phyloP scores from a whole-genome alignment of 495 filamentous ascomycete genomes.

The Antarctomyces pellizariae region DNA sequence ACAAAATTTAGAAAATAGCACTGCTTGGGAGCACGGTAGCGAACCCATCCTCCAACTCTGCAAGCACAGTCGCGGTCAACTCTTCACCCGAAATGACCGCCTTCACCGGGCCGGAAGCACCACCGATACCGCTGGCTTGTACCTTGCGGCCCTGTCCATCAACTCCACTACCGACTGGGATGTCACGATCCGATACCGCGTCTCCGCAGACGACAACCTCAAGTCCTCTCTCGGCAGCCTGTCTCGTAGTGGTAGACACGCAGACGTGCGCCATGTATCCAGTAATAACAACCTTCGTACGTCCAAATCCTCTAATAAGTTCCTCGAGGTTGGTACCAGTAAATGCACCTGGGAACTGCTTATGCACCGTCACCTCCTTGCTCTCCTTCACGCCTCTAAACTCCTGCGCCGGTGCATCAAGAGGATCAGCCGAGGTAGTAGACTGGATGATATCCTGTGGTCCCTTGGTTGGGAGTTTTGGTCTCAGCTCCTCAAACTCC shows the following conservation, averaged over 20 bases:
- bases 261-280: constrained; percentile 33
- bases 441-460: too few species aligned
- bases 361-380: constrained; percentile 19
- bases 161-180: too few species aligned
- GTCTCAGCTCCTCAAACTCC: constrained; percentile 26
- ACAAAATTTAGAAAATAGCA: too few species aligned
- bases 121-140: not conserved
- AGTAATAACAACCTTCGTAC: constrained; percentile 11
- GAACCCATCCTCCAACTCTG: constrained; percentile 24
- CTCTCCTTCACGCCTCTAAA: too few species aligned
- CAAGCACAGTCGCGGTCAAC: constrained; percentile 17
- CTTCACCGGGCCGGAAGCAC: constrained; percentile 11
- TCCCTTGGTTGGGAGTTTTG: too few species aligned
- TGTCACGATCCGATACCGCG: constrained; percentile 33
- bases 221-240: constrained; percentile 29
- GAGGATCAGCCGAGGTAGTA: too few species aligned
- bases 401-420: too few species aligned
- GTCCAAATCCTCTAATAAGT: constrained; percentile 9
- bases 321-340: constrained; percentile 12
- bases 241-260: constrained; percentile 32
- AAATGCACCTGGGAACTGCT: constrained; percentile 13
- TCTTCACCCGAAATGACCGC: too few species aligned
- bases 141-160: constrained; percentile 5
- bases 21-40: too few species aligned
- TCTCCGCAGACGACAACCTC: constrained; percentile 31